Base-by-base conservation (phyloP, 208 protist species). In the Trypanosoma brucei region DNA sequence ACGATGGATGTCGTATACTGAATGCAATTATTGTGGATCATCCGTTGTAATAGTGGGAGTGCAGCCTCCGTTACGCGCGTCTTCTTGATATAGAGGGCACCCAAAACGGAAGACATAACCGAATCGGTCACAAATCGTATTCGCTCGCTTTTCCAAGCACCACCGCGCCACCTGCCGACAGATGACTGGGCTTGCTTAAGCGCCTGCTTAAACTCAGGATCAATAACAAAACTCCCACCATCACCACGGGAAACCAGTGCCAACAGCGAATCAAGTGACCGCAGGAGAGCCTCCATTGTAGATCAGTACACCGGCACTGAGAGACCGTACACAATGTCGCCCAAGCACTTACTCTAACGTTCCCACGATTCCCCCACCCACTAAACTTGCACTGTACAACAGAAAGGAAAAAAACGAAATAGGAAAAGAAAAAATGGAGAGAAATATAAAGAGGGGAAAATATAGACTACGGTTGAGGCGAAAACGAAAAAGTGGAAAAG, bases 61-160 rank as follows among this genome's bases (percentile, higher is more conserved):
- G 68, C 67, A 0, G 40, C 42, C 38, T 82, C 79, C 4, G 70
- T 66, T 14, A 86, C 62, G 69, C 83, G 86, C 42, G 53, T 75
- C 52, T 81, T 83, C 59, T 75, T 78, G 57, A 75, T 73, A 61
- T 79, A 81, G 30, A 86, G 65, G 14, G 70, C 62, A 48, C 76
- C 78, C 13, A 92, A 70, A 33, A 92, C 55, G 36, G 65, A 69
- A 38, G 77, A 64, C 65, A 78, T 79, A n/a, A 76, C 75, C 22
- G 38, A 60, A 39, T 59, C 60, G 11, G 45, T 60, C 40, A 52
- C 52, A 40, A 55, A 53, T 8, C 14, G 11, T n/a, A 42, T 11
- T 44, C 37, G 48, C 13, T 55, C 49, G 6, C 49, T 49, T 13
- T 48, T 7, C 14, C 45, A 2, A 33, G 14, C 37, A 34, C 55